Evolutionary conservation across 305 asterid species (phyloP), one percentile per base, ranked within the genome.

Genomic region (Coffea humblotiana): DNA sequence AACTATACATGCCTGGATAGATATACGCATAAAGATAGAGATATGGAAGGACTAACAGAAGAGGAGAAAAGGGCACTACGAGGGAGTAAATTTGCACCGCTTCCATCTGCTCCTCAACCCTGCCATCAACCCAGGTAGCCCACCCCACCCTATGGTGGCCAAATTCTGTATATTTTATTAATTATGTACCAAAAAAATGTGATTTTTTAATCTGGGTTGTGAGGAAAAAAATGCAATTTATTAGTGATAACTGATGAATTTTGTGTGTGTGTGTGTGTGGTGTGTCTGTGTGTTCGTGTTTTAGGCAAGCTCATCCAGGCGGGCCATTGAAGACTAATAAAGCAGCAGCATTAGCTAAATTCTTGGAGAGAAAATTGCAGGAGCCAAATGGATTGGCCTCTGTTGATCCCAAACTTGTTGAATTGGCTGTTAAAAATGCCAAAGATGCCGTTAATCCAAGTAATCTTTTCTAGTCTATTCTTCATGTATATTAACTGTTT

Each of bases 271-370:
- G 63, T 56, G 29, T 78, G 61, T 74, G 79, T 78, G 85, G 29
- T 78, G 61, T 74, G 79, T 78, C 84, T 58, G 82, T 85, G 79
- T 87, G 78, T 80, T 40, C 84, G 79, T 87, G 78, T 80, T 40
- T 40, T 40, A 95, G 99, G 93, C 83, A 52, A 86, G 96, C 99
- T 80, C 99, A 93, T 81, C 99, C 99, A 64, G 99, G 94, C 48
- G 99, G 99, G 25, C 92, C 98, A n/a, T 81, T 95, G 88, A 95
- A 91, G 93, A 95, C 99, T 12, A 95, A 95, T 79, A 95, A 95
- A 88, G 98, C 99, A 2, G 99, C 96, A 15, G 99, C 99, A 56
- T 89, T 95, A 90, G 97, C 98, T 14, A 95, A 93, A 78, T 95
- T 93, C 79, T 91, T 95, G 47, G 91, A 92, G 80, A 88, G 99